Base-by-base conservation (phyloP, 1,139 yeast genomes). In the Diutina sp. region DNA sequence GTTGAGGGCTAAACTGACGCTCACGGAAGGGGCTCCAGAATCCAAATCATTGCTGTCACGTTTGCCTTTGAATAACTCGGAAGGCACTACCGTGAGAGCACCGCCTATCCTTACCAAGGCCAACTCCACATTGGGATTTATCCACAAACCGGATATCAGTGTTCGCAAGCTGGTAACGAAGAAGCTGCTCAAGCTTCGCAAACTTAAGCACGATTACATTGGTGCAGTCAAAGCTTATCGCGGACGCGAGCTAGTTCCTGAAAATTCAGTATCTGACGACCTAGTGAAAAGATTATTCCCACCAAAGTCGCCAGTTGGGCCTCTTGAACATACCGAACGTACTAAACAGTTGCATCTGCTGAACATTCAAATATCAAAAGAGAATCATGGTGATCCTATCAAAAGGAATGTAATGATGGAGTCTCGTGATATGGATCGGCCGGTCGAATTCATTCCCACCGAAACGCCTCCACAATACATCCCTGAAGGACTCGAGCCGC, bases 101-200 rank as follows among this genome's bases (percentile, higher is more conserved):
- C 29, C 57, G 54, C 46, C 77, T 75, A 9, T 55, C 66, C 4
- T 64, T 74, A 58, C 67, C 45, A 71, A 72, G 58, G 72, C 79
- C 16, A 75, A 70, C 59, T 74, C 78, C 6, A 65, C 75, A 7
- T 65, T 76, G 55, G 79, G 79, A 1, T 72, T 75, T 60, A 61
- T 65, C 32, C 70, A 67, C 57, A 56, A 47, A 46, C 51, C 59
- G 25, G 32, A 35, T 9, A 16, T 29, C 16, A 29, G 50, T 46
- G 28, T 21, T 28, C 45, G 54, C 18, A 55, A 55, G 4, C 53
- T 52, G 5, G 53, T 52, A 45, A 53, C 57, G 16, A 55, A 29
- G 55, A 35, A 47, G 53, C 28, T 32, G 38, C 29, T 55, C 59
- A 9, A 58, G 59, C 51, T 59, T 59, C 53, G 53, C 45, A 50